Evolutionary conservation across 2,329 filamentous ascomycete species (phyloP).

Genomic region (Colletotrichum cereale): DNA sequence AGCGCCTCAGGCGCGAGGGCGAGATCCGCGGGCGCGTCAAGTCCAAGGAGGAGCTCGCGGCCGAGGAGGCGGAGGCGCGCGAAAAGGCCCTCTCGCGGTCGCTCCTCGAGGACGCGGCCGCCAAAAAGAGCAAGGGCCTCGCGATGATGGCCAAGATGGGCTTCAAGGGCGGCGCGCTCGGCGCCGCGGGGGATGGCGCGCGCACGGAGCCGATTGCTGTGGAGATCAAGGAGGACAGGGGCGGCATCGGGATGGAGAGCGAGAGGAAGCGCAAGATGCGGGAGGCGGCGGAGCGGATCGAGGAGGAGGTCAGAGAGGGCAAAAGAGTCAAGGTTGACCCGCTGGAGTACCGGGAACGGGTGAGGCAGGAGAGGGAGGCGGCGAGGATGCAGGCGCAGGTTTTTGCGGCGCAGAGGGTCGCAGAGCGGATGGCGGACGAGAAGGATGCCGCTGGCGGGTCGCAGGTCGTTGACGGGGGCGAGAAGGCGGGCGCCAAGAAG

Average conservation of each 20-base stretch:
- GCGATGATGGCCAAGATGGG: conserved; percentile 98
- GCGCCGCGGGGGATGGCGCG: conserved; percentile 63
- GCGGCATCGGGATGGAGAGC: conserved; percentile 85
- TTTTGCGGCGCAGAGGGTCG: conserved; percentile 83
- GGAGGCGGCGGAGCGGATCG: conserved; percentile 68
- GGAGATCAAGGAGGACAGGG: conserved; percentile 81
- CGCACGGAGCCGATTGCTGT: conserved; percentile 80
- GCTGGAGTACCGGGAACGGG: conserved; percentile 79
- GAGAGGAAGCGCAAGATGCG: conserved; percentile 83
- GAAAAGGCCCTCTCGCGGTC: conserved; percentile 83
- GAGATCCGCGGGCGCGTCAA: conserved; percentile 76
- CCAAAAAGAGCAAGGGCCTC: conserved; percentile 83
- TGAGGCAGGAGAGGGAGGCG: conserved; percentile 77
- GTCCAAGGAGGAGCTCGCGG: conserved; percentile 86
- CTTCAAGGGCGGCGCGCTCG: conserved; percentile 83
- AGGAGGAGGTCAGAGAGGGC: conserved; percentile 56
- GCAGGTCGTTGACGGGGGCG: background rate
- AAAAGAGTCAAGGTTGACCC: conserved; percentile 76
- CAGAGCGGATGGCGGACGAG: conserved; percentile 80
- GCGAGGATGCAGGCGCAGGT: conserved; percentile 77
- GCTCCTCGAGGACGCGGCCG: conserved; percentile 69
- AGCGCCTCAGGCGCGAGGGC: conserved; percentile 70
- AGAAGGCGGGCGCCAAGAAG: conserved; percentile 45
- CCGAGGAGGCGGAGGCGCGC: conserved; percentile 77
- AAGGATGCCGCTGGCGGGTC: conserved; percentile 43